Conservation (phyloP, 2,329 filamentous ascomycete species). For the Cyclaneusma minus region DNA sequence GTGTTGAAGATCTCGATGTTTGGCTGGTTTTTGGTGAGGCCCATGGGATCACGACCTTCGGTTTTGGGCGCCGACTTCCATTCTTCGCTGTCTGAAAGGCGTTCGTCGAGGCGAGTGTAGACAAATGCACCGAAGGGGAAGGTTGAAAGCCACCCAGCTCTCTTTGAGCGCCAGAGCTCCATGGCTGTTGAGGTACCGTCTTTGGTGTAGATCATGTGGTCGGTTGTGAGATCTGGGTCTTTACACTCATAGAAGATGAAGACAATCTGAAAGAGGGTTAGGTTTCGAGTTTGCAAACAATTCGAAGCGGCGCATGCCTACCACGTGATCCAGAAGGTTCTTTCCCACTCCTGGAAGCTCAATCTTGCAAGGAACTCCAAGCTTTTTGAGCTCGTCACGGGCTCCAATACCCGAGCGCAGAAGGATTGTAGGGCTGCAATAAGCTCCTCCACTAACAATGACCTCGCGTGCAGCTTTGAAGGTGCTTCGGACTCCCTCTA, state of each 20-base stretch:
- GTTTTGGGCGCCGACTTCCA: conserved; percentile 34
- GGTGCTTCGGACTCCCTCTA: conserved; percentile 21
- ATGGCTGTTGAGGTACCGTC: conserved; percentile 34
- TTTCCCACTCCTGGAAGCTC: conserved; percentile 35
- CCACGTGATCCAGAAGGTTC: conserved; percentile 35
- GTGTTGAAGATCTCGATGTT: conserved; percentile 49
- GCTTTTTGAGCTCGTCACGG: conserved; percentile 20
- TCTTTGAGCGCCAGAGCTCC: conserved; percentile 39
- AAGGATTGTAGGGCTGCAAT: conserved; percentile 35
- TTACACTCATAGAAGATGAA: conserved; percentile 47
- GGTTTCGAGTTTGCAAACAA: no score
- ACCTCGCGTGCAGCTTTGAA: conserved; percentile 29
- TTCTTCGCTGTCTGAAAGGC: conserved; percentile 34
- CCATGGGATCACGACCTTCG: conserved; percentile 46
- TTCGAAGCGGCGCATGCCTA: conserved; percentile 13
- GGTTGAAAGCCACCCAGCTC: conserved; percentile 39
- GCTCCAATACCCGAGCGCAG: conserved; percentile 37
- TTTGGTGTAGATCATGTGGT: conserved; percentile 38
- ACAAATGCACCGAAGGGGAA: conserved; percentile 50
- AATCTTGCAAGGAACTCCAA: conserved; percentile 12
- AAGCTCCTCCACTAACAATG: conserved; percentile 30
- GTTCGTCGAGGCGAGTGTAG: conserved; percentile 44
- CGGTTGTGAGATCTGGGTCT: conserved; percentile 34
- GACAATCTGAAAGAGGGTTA: conserved; percentile 23
- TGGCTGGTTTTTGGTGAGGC: conserved; percentile 36